These are phyloP conservation scores for Fusarium paranaense DNA, from an alignment of 2,329 filamentous ascomycete genomes.

Conservation along the genomic window DNA sequence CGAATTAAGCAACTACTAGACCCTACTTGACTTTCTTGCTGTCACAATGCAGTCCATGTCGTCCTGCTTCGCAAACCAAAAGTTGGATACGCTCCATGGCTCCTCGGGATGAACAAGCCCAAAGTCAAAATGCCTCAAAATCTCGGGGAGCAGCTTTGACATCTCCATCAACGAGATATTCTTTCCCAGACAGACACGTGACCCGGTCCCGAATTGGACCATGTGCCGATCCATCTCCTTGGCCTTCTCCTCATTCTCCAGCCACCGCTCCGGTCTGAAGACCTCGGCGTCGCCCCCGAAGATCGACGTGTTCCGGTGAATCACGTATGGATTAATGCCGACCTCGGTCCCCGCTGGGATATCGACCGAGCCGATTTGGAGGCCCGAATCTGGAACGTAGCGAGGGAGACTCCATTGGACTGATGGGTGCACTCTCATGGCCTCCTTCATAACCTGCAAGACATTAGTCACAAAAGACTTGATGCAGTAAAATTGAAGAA, in stretches of 20 bases:
- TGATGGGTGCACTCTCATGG: slow-evolving; percentile 12
- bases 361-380: neutral
- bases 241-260: neutral
- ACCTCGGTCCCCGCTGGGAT: slow-evolving; percentile 7
- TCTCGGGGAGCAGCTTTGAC: slow-evolving; percentile 7
- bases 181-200: slow-evolving; percentile 3
- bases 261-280: slow-evolving; percentile 8
- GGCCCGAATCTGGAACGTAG: neutral
- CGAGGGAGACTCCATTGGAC: slow-evolving; percentile 12
- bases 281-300: slow-evolving; percentile 7
- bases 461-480: neutral
- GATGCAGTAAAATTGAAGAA: neutral
- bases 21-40: neutral
- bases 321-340: slow-evolving; percentile 8
- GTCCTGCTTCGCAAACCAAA: slow-evolving; percentile 4
- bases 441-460: slow-evolving; percentile 8
- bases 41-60: slow-evolving; percentile 3
- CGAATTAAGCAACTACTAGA: neutral
- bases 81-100: slow-evolving; percentile 1
- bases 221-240: slow-evolving; percentile 4
- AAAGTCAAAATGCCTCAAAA: slow-evolving; percentile 13
- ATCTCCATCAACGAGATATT: slow-evolving; percentile 18
- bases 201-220: slow-evolving; percentile 7
- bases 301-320: slow-evolving; percentile 1
- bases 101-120: neutral